Evolutionary conservation across 768 basidiomycete species (phyloP).

Genomic region (Boletus vinaceobasis): DNA sequence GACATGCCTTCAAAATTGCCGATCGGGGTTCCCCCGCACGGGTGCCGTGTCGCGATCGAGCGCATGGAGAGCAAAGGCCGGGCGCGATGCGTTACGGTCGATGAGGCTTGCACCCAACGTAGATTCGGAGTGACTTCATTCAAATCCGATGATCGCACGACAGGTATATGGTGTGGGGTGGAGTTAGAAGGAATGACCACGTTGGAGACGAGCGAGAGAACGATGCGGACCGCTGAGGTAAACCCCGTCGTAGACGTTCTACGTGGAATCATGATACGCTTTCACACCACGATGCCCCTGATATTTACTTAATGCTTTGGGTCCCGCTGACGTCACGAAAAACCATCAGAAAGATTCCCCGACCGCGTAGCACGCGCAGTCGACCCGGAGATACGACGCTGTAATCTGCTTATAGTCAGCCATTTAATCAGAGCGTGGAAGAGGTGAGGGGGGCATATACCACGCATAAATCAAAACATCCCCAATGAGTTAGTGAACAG

Average conservation of each 20-base stretch:
- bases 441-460: neutral
- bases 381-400: neutral
- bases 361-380: neutral
- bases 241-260: neutral
- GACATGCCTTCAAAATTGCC: too few relatives aligned
- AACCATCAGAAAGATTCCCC: neutral
- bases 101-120: neutral
- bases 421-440: neutral
- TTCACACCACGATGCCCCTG: neutral
- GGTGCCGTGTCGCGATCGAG: neutral
- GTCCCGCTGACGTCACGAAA: neutral
- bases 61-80: neutral
- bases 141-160: neutral
- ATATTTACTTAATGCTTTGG: neutral
- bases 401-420: too few relatives aligned
- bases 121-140: neutral
- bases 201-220: neutral
- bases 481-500: too few relatives aligned
- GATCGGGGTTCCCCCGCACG: too few relatives aligned
- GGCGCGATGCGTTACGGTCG: neutral
- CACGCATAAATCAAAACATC: too few relatives aligned
- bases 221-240: neutral
- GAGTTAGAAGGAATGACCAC: too few relatives aligned
- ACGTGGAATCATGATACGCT: neutral
- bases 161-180: neutral